These are phyloP conservation scores for Leucocoprinus birnbaumii DNA, from an alignment of 768 basidiomycete species.

Conservation along the genomic window DNA sequence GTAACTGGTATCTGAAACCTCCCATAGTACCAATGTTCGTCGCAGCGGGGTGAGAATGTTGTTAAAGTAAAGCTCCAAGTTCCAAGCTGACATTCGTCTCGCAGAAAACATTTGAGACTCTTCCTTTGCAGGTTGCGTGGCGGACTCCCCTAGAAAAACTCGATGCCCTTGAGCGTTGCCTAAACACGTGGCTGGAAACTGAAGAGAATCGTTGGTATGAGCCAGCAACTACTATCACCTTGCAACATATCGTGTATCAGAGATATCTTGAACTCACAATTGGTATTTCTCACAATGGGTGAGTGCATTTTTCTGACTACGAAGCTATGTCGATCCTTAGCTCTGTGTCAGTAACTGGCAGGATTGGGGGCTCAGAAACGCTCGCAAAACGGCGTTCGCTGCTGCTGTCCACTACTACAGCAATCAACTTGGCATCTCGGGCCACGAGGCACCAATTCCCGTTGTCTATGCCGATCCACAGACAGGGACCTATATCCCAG, in stretches of 20 bases:
- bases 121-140: slow-evolving; percentile 75
- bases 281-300: slow-evolving; percentile 56
- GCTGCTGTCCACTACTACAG: slow-evolving; percentile 75
- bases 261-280: slow-evolving; percentile 68
- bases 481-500: not conserved
- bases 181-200: slow-evolving; percentile 76
- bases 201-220: slow-evolving; percentile 82
- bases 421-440: slow-evolving; percentile 63
- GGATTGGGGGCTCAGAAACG: slow-evolving; percentile 58
- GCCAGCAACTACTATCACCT: slow-evolving; percentile 57
- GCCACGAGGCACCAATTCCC: slow-evolving; percentile 59
- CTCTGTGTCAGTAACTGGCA: slow-evolving; percentile 25
- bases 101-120: slow-evolving; percentile 64
- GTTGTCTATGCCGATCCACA: slow-evolving; percentile 43
- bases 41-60: slow-evolving; percentile 55
- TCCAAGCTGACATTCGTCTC: slow-evolving; percentile 10
- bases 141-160: slow-evolving; percentile 69
- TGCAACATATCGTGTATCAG: slow-evolving; percentile 67
- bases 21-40: slow-evolving; percentile 61
- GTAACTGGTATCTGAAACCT: slow-evolving; percentile 2
- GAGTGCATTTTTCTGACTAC: slow-evolving; percentile 3
- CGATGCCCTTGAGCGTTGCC: slow-evolving; percentile 59
- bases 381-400: slow-evolving; percentile 75
- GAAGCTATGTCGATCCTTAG: not conserved
- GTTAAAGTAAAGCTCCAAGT: no score